These are phyloP conservation scores for Termitomyces sp. DNA, from an alignment of 768 basidiomycete genomes.

Conservation along the genomic window DNA sequence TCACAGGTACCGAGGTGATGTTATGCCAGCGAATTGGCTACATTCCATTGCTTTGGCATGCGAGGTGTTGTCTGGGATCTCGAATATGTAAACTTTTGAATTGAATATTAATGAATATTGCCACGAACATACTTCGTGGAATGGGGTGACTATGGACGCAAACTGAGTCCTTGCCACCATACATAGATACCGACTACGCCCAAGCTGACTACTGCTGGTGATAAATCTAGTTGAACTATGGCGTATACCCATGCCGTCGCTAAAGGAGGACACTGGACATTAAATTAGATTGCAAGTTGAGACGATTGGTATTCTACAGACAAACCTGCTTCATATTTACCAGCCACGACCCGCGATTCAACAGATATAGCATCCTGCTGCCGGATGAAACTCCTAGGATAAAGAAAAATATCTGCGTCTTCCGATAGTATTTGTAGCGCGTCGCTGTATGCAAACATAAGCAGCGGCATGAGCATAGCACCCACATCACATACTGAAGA, in stretches of 20 bases:
- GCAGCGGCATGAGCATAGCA: background rate
- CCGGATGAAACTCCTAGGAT: constrained; percentile 56
- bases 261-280: constrained; percentile 66
- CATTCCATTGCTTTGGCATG: background rate
- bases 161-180: constrained; percentile 60
- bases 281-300: background rate
- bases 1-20: background rate
- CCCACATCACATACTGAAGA: constrained; percentile 55
- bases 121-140: background rate
- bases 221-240: constrained; percentile 67
- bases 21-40: constrained; percentile 4
- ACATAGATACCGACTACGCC: constrained; percentile 51
- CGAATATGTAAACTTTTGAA: background rate
- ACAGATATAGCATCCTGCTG: constrained; percentile 64
- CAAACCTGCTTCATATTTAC: constrained; percentile 74
- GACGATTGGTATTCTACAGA: background rate
- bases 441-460: constrained; percentile 41
- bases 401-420: constrained; percentile 59
- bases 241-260: constrained; percentile 79
- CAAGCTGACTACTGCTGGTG: constrained; percentile 58
- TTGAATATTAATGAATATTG: background rate
- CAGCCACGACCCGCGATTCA: constrained; percentile 69
- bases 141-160: constrained; percentile 30
- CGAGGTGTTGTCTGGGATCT: background rate
- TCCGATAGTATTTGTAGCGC: constrained; percentile 57